phyloP scores from a whole-genome alignment of 352 stramenopile genomes.

The Saprolegnia diclina region DNA sequence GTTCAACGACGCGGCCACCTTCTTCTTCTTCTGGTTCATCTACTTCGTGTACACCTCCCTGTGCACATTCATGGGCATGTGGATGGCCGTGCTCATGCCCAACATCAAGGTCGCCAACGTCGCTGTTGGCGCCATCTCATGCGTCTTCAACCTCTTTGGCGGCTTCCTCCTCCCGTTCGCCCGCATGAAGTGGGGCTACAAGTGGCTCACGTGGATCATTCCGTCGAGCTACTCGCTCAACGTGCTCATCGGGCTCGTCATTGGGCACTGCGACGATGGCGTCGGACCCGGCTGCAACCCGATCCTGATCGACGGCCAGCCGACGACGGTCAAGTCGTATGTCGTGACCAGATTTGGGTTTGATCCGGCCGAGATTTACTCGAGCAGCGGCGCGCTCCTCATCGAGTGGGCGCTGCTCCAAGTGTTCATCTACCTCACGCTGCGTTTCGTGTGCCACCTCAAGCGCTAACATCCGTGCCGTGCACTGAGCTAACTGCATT shows the following conservation, averaged over 20 bases:
- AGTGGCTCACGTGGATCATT: constrained; percentile 63
- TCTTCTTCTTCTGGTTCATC: constrained; percentile 49
- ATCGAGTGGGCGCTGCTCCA: constrained; percentile 49
- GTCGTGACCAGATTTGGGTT: constrained; percentile 26
- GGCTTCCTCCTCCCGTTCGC: constrained; percentile 49
- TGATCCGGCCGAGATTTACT: constrained; percentile 13
- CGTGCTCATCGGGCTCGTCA: constrained; percentile 5
- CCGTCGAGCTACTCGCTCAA: constrained; percentile 53
- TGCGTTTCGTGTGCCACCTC: constrained; percentile 63
- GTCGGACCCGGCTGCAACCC: not conserved
- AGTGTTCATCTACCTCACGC: constrained; percentile 50
- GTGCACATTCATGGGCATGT: constrained; percentile 64
- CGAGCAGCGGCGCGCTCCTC: constrained; percentile 22
- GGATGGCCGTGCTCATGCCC: constrained; percentile 65
- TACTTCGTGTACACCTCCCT: constrained; percentile 59
- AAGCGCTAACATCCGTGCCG: constrained; percentile 65
- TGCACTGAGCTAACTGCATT: too few species aligned
- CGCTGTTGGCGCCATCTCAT: constrained; percentile 57
- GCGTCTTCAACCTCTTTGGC: constrained; percentile 57
- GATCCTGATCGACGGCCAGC: constrained; percentile 7
- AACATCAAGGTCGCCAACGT: constrained; percentile 77
- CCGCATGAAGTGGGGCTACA: constrained; percentile 51
- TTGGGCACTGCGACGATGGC: not conserved
- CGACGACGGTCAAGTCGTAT: constrained; percentile 17
- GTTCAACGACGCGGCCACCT: constrained; percentile 31